phyloP scores from a whole-genome alignment of 148 eudicot genomes.

The Agrostemma githago region DNA sequence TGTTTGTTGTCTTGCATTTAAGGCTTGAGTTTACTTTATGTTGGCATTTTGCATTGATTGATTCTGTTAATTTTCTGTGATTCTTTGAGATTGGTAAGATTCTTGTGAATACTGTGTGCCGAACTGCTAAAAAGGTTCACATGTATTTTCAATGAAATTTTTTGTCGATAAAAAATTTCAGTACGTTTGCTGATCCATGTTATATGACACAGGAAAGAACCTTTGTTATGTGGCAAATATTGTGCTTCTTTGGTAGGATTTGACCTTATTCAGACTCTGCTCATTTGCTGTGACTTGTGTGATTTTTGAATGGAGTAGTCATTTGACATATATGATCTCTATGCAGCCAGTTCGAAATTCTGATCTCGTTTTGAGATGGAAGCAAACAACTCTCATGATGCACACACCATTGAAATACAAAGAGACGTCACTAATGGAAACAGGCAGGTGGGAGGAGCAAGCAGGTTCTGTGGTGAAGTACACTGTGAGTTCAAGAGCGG shows the following conservation, averaged over 20 bases:
- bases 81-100: slow-evolving; percentile 7
- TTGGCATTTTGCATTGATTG: background rate
- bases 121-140: background rate
- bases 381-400: slow-evolving; percentile 23
- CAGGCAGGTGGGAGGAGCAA: slow-evolving; percentile 26
- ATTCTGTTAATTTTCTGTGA: background rate
- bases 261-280: background rate
- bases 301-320: background rate
- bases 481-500: slow-evolving; percentile 76
- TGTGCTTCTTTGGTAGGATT: background rate
- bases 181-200: background rate
- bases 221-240: background rate
- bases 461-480: slow-evolving; percentile 55
- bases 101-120: slow-evolving; percentile 1
- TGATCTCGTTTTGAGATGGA: slow-evolving; percentile 46
- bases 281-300: background rate
- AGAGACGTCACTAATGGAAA: slow-evolving; percentile 28
- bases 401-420: slow-evolving; percentile 49
- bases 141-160: background rate
- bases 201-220: background rate
- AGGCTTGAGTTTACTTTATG: background rate
- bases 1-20: background rate
- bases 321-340: background rate
- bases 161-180: background rate
- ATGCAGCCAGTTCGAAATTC: slow-evolving; percentile 1